Conservation (phyloP, 176 grass and related monocot species). For the Panicum miliaceum region DNA sequence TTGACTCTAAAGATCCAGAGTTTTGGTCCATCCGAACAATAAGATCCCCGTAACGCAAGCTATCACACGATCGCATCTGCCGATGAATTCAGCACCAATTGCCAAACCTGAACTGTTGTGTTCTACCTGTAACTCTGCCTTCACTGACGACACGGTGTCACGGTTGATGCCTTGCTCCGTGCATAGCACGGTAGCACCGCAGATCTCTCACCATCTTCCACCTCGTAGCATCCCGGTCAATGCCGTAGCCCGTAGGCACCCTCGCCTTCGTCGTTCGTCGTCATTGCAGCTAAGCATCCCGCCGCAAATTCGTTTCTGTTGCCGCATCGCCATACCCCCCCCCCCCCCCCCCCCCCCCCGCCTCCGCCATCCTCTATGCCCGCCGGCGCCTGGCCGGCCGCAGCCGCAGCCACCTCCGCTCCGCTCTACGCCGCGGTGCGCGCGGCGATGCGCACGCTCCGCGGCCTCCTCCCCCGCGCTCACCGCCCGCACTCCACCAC, state of each 20-base stretch:
- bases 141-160: no score
- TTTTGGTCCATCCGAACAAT: no score
- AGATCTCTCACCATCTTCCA: background rate
- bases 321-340: background rate
- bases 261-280: background rate
- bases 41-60: background rate
- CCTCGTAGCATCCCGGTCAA: background rate
- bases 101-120: background rate
- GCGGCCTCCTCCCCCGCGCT: conserved; percentile 29
- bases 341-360: background rate
- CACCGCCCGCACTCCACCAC: conserved; percentile 19
- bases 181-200: background rate
- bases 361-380: conserved; percentile 41
- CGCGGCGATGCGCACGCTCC: conserved; percentile 44
- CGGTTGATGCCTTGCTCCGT: background rate
- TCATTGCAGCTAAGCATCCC: background rate
- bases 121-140: background rate
- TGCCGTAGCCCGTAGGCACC: background rate
- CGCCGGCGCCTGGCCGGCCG: conserved; percentile 45
- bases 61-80: background rate
- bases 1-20: background rate
- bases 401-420: background rate
- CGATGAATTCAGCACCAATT: background rate
- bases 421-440: conserved; percentile 41
- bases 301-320: background rate